These are phyloP conservation scores for Phylloboletellus chloephorus DNA, from an alignment of 1,284 basidiomycete genomes.

Conservation along the genomic window DNA sequence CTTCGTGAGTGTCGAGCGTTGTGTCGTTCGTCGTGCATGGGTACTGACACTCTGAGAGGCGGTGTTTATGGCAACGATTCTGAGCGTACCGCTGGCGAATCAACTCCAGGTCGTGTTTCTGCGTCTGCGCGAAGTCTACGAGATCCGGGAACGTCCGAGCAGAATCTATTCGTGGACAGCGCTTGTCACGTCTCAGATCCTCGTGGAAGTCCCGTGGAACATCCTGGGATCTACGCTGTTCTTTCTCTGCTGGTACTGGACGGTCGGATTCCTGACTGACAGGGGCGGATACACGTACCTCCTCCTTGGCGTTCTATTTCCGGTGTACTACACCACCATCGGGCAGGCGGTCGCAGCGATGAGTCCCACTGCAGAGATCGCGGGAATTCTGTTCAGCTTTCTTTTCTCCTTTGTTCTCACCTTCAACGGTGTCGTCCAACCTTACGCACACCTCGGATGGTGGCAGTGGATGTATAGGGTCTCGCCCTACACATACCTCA, in stretches of 20 bases:
- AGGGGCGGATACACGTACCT: conserved; percentile 55
- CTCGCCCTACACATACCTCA: conserved; percentile 72
- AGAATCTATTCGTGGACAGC: conserved; percentile 83
- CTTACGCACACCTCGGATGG: conserved; percentile 63
- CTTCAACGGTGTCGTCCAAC: conserved; percentile 66
- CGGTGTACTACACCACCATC: conserved; percentile 52
- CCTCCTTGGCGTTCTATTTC: conserved; percentile 43
- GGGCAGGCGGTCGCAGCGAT: conserved; percentile 63
- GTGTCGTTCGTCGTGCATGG: neutral
- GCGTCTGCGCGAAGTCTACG: conserved; percentile 50
- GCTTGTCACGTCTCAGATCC: conserved; percentile 57
- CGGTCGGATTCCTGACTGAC: conserved; percentile 48
- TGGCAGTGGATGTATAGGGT: conserved; percentile 82
- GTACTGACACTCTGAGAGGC: conserved; percentile 10
- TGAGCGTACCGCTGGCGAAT: conserved; percentile 27
- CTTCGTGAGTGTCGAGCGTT: conserved; percentile 38
- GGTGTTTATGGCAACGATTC: conserved; percentile 25
- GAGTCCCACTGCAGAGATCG: conserved; percentile 60
- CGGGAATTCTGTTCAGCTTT: conserved; percentile 59
- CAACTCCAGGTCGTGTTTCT: conserved; percentile 31
- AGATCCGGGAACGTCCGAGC: conserved; percentile 68
- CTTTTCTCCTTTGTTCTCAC: conserved; percentile 66
- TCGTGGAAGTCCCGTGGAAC: conserved; percentile 65
- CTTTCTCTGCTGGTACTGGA: conserved; percentile 70
- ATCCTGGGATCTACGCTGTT: conserved; percentile 52